Evolutionary conservation across 148 eudicot species (phyloP).

Genomic region (Fagopyrum tataricum): DNA sequence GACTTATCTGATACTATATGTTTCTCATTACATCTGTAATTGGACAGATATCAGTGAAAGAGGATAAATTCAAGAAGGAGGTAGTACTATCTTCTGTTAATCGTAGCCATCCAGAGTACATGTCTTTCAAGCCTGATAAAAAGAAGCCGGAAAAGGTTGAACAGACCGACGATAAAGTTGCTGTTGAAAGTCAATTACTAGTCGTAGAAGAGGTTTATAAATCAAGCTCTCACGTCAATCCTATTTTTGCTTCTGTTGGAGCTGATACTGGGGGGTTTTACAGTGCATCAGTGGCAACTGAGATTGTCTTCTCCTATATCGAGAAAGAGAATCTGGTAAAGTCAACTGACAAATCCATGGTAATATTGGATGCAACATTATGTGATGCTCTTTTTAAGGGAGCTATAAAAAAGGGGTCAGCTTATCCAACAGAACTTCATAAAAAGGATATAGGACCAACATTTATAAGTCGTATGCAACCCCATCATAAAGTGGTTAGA

Average conservation of each 20-base stretch:
- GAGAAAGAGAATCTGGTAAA: conserved; percentile 84
- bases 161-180: conserved; percentile 30
- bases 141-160: conserved; percentile 50
- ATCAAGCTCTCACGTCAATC: conserved; percentile 67
- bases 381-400: conserved; percentile 97
- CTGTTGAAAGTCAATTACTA: conserved; percentile 33
- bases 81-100: conserved; percentile 55
- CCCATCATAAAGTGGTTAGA: conserved; percentile 78
- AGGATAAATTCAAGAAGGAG: conserved; percentile 93
- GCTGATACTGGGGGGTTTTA: conserved; percentile 60
- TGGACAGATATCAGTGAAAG: conserved; percentile 75
- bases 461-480: conserved; percentile 82
- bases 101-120: conserved; percentile 65
- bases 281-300: conserved; percentile 66
- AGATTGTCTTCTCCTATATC: conserved; percentile 61
- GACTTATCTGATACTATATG: not conserved
- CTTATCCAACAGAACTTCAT: conserved; percentile 91
- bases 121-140: conserved; percentile 80
- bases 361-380: conserved; percentile 60
- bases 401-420: conserved; percentile 69
- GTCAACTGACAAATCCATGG: conserved; percentile 53
- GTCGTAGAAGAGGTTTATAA: conserved; percentile 79
- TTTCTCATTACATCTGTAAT: conserved; percentile 6
- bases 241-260: conserved; percentile 70
- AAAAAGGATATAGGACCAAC: conserved; percentile 73